Evolutionary conservation across 345 rosid species (phyloP), one percentile per base, ranked within the genome.

Genomic region (Gossypium arboreum): DNA sequence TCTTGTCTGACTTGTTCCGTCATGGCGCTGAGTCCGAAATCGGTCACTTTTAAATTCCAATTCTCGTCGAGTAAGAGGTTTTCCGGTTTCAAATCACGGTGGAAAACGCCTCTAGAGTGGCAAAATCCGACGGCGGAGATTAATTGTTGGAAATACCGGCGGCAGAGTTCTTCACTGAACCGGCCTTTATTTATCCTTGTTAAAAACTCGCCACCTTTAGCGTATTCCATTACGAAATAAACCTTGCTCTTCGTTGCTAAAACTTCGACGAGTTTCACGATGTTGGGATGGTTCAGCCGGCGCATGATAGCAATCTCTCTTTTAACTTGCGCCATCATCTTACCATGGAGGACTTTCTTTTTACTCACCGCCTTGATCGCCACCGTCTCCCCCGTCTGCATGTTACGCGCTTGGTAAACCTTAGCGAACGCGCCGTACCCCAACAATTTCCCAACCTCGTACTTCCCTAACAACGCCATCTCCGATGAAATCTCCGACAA

Each of bases 151-250:
- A 94, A 94, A 61, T 91, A 92, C 0, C 90, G 84, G 25, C 97
- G 97, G 90, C 95, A 83, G 73, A 92, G 98, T 71, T 88, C 91
- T 59, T 94, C 98, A 66, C 88, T 87, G 84, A 94, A 92, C 1
- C 97, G 79, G 0, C 98, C 95, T 55, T 84, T 88, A 9, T 90
- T 83, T 9, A 94, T 75, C 68, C 87, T 84, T 2, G 92, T 22
- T 85, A 94, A 91, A 15, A 94, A 86, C 88, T 91, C 98, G 0
- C 98, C 97, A 10, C 97, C 95, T 34, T 88, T 94, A 12, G 97
- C 98, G 82, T 84, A 86, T 62, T 94, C 98, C 92, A 94, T 84
- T 16, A 94, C 94, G 84, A 92, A 91, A 71, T 86, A 92, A 70
- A 94, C 88, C 82, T 88, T 94, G 1, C 84, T 72, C 43, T 89